Evolutionary conservation across 1,284 basidiomycete genomes (phyloP), one percentile per base, ranked within the genome.

Genomic region (Wolfiporia cocos): DNA sequence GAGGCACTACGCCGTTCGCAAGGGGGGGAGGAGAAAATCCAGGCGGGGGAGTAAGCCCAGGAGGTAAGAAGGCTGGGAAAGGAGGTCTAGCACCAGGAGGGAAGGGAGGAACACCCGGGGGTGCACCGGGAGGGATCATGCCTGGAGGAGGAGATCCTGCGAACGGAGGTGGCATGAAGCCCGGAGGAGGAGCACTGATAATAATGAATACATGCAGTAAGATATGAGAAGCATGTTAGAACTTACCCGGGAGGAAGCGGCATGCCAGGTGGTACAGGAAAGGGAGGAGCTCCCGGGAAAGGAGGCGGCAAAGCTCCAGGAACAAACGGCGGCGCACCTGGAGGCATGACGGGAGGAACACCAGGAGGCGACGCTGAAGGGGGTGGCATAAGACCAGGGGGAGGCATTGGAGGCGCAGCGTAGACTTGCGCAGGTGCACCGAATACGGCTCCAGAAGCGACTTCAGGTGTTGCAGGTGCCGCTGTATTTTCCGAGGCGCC

Each of bases 381-480:
- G 6, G 59, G 56, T 18, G 60, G 58, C 7, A 55, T 47, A 10
- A 64, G 49, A 3, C 59, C 62, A 34, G 70, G 66, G 15, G 58
- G 50, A 34, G 73, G 63, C 29, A 72, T 57, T n/a, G 79, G 70
- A 3, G 80, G 76, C 2, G 71, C 68, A 34, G 69, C 65, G 51
- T 86, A 86, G 2, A 81, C 70, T 49, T 82, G 78, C 0, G 84
- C 76, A 3, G 78, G 76, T 11, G 81, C 83, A 34, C 77, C 76
- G 54, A 81, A 86, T 0, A 87, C 81, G 2, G 72, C 76, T 30
- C 77, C 68, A 5, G 67, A 62, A 43, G 63, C 64, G 4, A 65
- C 56, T 39, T 58, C 62, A 14, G 65, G 52, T 1, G 67, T 63
- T 14, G 66, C 45, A 5, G 66, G 54, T 3, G 61, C 54, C 4